These are phyloP conservation scores for Xylaria multiplex DNA, from an alignment of 2,329 filamentous ascomycete genomes.

Conservation along the genomic window DNA sequence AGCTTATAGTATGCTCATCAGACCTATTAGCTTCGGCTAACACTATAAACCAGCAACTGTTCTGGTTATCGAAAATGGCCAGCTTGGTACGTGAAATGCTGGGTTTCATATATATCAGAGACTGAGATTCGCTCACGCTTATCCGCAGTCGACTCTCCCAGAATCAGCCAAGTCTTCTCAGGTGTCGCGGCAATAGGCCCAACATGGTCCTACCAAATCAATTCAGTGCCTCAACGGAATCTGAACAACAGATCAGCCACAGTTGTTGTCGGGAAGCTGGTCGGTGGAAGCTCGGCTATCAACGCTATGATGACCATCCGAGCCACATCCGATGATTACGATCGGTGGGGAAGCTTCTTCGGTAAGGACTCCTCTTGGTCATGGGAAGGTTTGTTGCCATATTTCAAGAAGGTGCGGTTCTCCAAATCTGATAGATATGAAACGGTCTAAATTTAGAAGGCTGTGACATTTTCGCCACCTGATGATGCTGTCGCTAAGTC, in stretches of 20 bases:
- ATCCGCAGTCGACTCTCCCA: slow-evolving; percentile 40
- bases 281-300: slow-evolving; percentile 47
- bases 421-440: neutral
- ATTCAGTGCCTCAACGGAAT: slow-evolving; percentile 44
- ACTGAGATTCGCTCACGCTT: slow-evolving; percentile 21
- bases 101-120: neutral
- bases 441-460: slow-evolving; percentile 22
- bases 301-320: slow-evolving; percentile 48
- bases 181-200: slow-evolving; percentile 42
- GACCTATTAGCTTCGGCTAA: neutral
- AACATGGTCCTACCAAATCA: slow-evolving; percentile 44
- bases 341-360: slow-evolving; percentile 51
- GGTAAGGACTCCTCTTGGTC: slow-evolving; percentile 45
- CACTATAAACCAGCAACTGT: slow-evolving; percentile 38
- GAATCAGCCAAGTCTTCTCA: slow-evolving; percentile 44
- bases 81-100: slow-evolving; percentile 35
- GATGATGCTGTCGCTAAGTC: slow-evolving; percentile 40
- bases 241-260: slow-evolving; percentile 40
- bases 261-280: slow-evolving; percentile 43
- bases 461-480: slow-evolving; percentile 42
- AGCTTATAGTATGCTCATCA: slow-evolving; percentile 11
- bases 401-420: slow-evolving; percentile 48
- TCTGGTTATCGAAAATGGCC: slow-evolving; percentile 46
- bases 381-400: slow-evolving; percentile 48
- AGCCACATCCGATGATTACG: slow-evolving; percentile 47